These are phyloP conservation scores for Phyllosticta paracitricarpa DNA, from an alignment of 2,329 filamentous ascomycete species.

Conservation along the genomic window DNA sequence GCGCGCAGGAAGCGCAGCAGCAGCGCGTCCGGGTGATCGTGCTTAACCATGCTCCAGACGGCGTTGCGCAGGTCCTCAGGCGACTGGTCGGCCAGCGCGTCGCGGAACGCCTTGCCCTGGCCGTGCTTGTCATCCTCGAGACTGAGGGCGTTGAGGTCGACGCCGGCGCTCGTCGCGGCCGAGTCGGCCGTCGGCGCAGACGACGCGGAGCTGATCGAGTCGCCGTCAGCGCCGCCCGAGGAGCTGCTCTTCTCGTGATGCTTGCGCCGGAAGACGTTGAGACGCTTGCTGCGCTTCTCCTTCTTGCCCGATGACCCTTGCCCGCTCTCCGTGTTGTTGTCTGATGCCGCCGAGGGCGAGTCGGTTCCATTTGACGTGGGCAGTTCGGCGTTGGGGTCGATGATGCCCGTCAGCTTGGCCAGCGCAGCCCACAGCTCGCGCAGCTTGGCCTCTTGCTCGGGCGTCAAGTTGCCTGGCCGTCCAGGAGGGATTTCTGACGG, in stretches of 20 bases:
- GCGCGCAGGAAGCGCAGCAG: constrained; percentile 43
- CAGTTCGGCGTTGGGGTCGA: constrained; percentile 65
- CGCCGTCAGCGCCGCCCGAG: constrained; percentile 26
- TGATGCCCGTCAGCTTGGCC: constrained; percentile 5
- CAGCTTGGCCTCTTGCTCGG: constrained; percentile 79
- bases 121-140: constrained; percentile 77
- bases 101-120: constrained; percentile 74
- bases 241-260: constrained; percentile 49
- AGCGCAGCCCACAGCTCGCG: constrained; percentile 75
- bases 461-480: constrained; percentile 75
- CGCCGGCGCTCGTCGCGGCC: constrained; percentile 22
- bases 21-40: constrained; percentile 82
- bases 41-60: constrained; percentile 91
- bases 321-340: constrained; percentile 14
- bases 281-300: constrained; percentile 62
- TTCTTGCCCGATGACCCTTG: constrained; percentile 27
- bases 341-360: constrained; percentile 10
- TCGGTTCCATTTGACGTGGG: constrained; percentile 42
- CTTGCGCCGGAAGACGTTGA: constrained; percentile 37
- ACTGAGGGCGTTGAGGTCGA: constrained; percentile 25
- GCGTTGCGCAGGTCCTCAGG: constrained; percentile 71
- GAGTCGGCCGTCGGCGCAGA: not conserved
- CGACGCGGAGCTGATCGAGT: constrained; percentile 18
- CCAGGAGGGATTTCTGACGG: constrained; percentile 47
- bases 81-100: constrained; percentile 64